These are phyloP conservation scores for Phytophthora pseudosyringae DNA, from an alignment of 352 stramenopile genomes.

Conservation along the genomic window DNA sequence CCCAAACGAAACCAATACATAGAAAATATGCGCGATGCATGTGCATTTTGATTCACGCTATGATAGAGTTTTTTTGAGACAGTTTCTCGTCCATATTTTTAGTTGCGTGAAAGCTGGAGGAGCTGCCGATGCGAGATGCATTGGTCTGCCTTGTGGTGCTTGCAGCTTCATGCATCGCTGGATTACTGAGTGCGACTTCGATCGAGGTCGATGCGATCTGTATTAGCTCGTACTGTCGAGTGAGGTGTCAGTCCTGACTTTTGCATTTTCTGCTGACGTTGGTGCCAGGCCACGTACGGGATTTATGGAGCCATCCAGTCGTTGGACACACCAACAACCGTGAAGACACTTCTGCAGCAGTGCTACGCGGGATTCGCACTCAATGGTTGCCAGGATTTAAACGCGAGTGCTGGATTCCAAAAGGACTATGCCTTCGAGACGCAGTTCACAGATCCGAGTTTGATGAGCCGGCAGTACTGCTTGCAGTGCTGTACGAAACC, in stretches of 20 bases:
- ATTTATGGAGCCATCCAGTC: slow-evolving; percentile 70
- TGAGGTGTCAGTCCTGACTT: slow-evolving; percentile 11
- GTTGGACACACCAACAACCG: slow-evolving; percentile 44
- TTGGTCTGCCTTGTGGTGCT: slow-evolving; percentile 10
- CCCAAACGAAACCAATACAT: slow-evolving; percentile 34
- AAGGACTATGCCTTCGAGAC: slow-evolving; percentile 63
- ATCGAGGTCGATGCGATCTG: slow-evolving; percentile 1
- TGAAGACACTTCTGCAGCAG: slow-evolving; percentile 49
- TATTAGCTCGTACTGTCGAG: not conserved
- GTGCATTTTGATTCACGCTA: slow-evolving; percentile 19
- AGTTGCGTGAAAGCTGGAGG: slow-evolving; percentile 7
- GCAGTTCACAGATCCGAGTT: slow-evolving; percentile 59
- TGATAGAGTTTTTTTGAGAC: slow-evolving; percentile 8
- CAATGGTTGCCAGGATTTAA: slow-evolving; percentile 62
- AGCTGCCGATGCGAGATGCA: slow-evolving; percentile 11
- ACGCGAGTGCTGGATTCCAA: slow-evolving; percentile 41
- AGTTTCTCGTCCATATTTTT: slow-evolving; percentile 41
- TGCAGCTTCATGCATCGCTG: slow-evolving; percentile 1
- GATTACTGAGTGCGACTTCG: slow-evolving; percentile 10
- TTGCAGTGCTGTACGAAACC: slow-evolving; percentile 79
- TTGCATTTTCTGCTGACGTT: not conserved
- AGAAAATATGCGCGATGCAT: slow-evolving; percentile 32
- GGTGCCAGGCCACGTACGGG: slow-evolving; percentile 51
- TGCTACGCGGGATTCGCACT: slow-evolving; percentile 73
- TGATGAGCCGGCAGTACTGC: slow-evolving; percentile 57